These are phyloP conservation scores for Sphagnum tenellum DNA, from an alignment of 225 moss, liverwort and hornwort genomes.

Conservation along the genomic window DNA sequence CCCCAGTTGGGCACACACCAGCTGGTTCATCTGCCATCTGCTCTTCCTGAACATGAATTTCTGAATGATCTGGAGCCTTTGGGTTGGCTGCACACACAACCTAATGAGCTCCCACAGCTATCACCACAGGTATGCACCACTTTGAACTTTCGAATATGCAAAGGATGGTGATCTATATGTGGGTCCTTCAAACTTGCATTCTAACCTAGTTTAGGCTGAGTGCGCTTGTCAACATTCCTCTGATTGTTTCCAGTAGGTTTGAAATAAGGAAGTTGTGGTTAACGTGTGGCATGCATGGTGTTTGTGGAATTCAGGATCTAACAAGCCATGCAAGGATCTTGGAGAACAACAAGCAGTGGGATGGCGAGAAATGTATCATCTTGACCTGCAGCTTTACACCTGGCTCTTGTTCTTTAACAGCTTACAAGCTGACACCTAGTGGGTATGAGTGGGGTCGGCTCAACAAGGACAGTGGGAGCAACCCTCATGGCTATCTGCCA, in stretches of 20 bases:
- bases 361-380: conserved; percentile 98
- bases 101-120: conserved; percentile 94
- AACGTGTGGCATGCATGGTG: background rate
- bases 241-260: background rate
- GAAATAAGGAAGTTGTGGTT: too few relatives aligned
- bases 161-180: too few relatives aligned
- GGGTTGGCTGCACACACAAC: conserved; percentile 99
- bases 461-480: conserved; percentile 99
- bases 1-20: conserved; percentile 98
- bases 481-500: conserved; percentile 94
- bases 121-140: conserved; percentile 39
- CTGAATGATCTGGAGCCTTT: conserved; percentile 90
- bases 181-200: too few relatives aligned
- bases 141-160: too few relatives aligned
- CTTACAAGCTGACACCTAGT: conserved; percentile 97
- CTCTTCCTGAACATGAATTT: conserved; percentile 94
- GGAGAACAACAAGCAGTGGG: conserved; percentile 99
- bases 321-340: conserved; percentile 92
- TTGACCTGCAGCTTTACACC: conserved; percentile 99
- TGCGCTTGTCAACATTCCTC: background rate
- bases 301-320: conserved; percentile 41
- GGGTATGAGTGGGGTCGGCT: conserved; percentile 99
- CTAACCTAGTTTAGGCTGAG: background rate
- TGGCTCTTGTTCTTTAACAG: conserved; percentile 98
- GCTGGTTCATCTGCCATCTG: conserved; percentile 91